Percentiles rank a stretch among this genome's conserved stretches.
Evolutionary conservation across 75 land plant genomes (phyloP).

Genomic region (Pinus albicaulis): DNA sequence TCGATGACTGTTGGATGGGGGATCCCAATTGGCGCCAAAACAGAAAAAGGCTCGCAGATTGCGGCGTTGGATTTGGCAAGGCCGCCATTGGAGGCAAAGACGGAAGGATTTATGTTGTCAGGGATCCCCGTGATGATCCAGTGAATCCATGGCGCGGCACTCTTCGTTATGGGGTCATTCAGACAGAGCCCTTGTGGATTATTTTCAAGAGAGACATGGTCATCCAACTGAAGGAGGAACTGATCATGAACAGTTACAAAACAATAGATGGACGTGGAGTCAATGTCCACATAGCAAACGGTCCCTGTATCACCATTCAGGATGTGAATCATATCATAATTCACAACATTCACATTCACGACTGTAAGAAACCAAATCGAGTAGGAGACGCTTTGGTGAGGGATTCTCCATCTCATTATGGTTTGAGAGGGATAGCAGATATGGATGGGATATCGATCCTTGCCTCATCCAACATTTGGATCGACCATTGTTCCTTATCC

Average conservation of each 20-base stretch:
- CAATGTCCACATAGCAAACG: conserved; percentile 17
- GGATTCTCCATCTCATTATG: conserved; percentile 9
- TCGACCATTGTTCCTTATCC: conserved; percentile 21
- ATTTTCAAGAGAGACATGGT: conserved; percentile 24
- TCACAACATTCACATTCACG: conserved; percentile 26
- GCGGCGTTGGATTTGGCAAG: conserved; percentile 28
- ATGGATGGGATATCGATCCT: conserved; percentile 26
- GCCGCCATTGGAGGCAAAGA: conserved; percentile 21
- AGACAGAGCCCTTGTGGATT: conserved; percentile 25
- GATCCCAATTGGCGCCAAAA: conserved; percentile 12
- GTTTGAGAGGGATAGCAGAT: conserved; percentile 14
- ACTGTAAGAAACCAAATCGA: conserved; percentile 12
- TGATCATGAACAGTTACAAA: conserved; percentile 29
- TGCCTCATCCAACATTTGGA: conserved; percentile 30
- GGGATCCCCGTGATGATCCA: conserved; percentile 23
- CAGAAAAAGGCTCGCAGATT: conserved; percentile 22
- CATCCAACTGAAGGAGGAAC: conserved; percentile 17
- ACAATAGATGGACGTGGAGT: conserved; percentile 42
- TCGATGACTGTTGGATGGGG: conserved; percentile 26
- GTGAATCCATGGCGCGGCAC: conserved; percentile 25
- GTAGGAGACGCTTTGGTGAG: conserved; percentile 7
- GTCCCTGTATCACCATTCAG: conserved; percentile 27
- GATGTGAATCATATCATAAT: conserved; percentile 29
- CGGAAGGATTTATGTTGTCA: conserved; percentile 26
- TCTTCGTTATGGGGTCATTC: conserved; percentile 25